phyloP scores from a whole-genome alignment of 345 rosid species.

The Hirschfeldia incana region DNA sequence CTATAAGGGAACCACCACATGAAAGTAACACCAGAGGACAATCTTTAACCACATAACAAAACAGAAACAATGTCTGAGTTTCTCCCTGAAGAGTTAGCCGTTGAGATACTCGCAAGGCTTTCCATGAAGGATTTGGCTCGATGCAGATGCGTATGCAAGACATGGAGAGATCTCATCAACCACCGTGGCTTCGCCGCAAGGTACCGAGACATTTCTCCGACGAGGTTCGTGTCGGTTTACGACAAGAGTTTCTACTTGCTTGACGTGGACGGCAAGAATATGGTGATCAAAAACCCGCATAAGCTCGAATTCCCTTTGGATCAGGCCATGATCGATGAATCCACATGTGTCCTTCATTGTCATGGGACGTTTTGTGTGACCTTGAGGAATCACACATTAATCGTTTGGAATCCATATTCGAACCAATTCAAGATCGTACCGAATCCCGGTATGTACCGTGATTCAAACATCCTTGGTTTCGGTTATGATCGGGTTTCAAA shows the following conservation, averaged over 20 bases:
- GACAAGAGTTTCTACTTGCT: constrained; percentile 30
- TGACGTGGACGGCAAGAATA: constrained; percentile 23
- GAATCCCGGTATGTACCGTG: constrained; percentile 24
- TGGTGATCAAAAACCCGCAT: neutral
- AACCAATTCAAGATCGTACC: constrained; percentile 33
- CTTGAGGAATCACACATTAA: constrained; percentile 24
- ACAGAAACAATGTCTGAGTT: constrained; percentile 13
- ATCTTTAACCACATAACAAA: neutral
- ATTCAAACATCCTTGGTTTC: constrained; percentile 33
- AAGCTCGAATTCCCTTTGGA: constrained; percentile 26
- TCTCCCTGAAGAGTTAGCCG: constrained; percentile 26
- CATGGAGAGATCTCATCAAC: constrained; percentile 34
- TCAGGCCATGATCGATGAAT: constrained; percentile 29
- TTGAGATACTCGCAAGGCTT: constrained; percentile 33
- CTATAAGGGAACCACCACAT: neutral
- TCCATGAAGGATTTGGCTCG: constrained; percentile 25
- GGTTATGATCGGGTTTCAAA: constrained; percentile 25
- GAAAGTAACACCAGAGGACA: neutral
- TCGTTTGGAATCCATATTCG: constrained; percentile 33
- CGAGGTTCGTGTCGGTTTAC: constrained; percentile 7
- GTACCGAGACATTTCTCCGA: constrained; percentile 19
- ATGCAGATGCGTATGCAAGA: constrained; percentile 33
- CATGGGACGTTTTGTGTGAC: constrained; percentile 34
- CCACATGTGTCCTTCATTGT: constrained; percentile 27
- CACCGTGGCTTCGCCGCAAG: constrained; percentile 8